phyloP scores from a whole-genome alignment of 805 yeast genomes.

The Saccharomyces paradoxus region DNA sequence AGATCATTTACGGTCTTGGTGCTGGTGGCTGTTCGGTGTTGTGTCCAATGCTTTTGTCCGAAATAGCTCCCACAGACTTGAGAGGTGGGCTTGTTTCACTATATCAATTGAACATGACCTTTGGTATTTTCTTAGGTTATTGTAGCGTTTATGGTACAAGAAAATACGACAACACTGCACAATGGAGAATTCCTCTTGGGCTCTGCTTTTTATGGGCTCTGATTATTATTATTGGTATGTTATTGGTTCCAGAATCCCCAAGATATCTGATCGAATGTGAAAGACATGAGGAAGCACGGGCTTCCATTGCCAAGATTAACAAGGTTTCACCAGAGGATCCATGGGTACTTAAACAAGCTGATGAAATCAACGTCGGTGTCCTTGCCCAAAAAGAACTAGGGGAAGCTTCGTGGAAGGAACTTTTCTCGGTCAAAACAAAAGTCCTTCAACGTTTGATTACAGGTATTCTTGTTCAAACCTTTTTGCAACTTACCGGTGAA shows the following conservation, averaged over 20 bases:
- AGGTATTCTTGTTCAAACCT: conserved; percentile 49
- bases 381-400: conserved; percentile 51
- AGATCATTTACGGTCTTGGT: conserved; percentile 60
- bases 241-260: conserved; percentile 57
- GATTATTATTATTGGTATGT: conserved; percentile 48
- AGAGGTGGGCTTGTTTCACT: conserved; percentile 57
- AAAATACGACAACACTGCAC: conserved; percentile 27
- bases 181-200: conserved; percentile 56
- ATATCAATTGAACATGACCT: conserved; percentile 50
- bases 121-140: conserved; percentile 57
- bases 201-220: conserved; percentile 32
- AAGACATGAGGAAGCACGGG: conserved; percentile 51
- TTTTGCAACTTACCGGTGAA: conserved; percentile 63
- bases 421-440: conserved; percentile 61
- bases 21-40: conserved; percentile 63
- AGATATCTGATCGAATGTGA: conserved; percentile 47
- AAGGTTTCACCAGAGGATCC: conserved; percentile 38
- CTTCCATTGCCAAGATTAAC: conserved; percentile 46
- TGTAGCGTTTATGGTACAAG: conserved; percentile 53
- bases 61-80: conserved; percentile 51
- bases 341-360: conserved; percentile 41
- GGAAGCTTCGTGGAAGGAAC: conserved; percentile 34
- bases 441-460: conserved; percentile 38
- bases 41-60: conserved; percentile 58
- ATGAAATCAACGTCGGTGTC: conserved; percentile 44